Evolutionary conservation across 805 yeast species (phyloP).

Genomic region (Candida incommunis): DNA sequence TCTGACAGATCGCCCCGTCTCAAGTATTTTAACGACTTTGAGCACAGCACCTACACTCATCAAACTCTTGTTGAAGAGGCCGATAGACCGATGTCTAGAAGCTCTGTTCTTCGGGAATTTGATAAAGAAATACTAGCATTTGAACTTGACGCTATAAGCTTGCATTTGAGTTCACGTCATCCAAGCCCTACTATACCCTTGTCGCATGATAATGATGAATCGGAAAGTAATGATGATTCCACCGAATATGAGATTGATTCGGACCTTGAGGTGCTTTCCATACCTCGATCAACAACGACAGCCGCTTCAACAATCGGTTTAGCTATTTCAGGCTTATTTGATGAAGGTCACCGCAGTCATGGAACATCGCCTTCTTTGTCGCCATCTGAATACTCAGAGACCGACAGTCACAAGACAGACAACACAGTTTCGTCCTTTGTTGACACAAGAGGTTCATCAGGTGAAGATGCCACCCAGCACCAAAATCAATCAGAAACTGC

Average conservation of each 20-base stretch:
- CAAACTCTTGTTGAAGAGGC: no score
- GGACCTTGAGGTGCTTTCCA: not conserved
- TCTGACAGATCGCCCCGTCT: no score
- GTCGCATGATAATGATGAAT: not conserved
- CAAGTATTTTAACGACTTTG: no score
- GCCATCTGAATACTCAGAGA: not conserved
- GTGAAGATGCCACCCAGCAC: not conserved
- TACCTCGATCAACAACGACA: not conserved
- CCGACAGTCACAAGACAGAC: not conserved
- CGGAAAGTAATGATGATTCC: not conserved
- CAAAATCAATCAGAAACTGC: no score
- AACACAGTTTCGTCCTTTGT: not conserved
- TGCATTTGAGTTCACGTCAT: not conserved
- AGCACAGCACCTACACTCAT: no score
- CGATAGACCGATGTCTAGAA: not conserved
- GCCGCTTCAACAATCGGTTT: not conserved
- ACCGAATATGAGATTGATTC: conserved; percentile 1
- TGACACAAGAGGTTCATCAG: not conserved
- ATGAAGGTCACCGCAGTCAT: no score
- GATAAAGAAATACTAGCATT: not conserved
- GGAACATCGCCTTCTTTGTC: not conserved
- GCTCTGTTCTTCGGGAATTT: not conserved
- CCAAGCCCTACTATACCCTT: no score
- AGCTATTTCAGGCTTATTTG: no score
- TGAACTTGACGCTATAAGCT: not conserved